phyloP scores from a whole-genome alignment of 1,139 yeast species.

The Meyerozyma smithsonii region DNA sequence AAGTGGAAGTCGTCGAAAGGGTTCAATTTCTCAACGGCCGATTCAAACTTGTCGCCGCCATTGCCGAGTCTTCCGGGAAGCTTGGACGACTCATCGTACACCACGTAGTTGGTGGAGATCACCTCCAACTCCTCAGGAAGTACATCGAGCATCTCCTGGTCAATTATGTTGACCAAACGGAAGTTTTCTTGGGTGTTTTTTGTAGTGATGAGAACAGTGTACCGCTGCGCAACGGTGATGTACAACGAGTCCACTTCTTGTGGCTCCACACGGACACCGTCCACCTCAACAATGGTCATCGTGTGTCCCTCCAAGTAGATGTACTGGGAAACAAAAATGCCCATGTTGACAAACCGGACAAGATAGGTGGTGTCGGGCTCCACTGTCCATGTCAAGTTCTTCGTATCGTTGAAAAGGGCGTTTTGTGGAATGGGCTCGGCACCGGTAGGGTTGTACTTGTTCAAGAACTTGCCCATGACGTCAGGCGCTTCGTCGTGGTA shows the following conservation, averaged over 20 bases:
- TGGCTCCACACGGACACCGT: conserved; percentile 64
- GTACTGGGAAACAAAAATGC: conserved; percentile 70
- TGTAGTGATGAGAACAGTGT: conserved; percentile 56
- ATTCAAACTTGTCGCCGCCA: conserved; percentile 14
- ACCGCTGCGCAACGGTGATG: conserved; percentile 69
- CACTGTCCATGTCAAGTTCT: conserved; percentile 52
- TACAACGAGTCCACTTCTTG: conserved; percentile 53
- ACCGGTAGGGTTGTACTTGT: conserved; percentile 72
- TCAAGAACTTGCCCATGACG: conserved; percentile 45
- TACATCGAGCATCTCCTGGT: conserved; percentile 62
- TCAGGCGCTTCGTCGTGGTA: conserved; percentile 50
- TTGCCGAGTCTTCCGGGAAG: conserved; percentile 16
- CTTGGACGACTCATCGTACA: conserved; percentile 35
- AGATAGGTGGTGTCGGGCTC: conserved; percentile 60
- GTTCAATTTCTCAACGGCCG: conserved; percentile 17
- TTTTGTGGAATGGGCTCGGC: conserved; percentile 78
- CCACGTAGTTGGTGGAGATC: conserved; percentile 51
- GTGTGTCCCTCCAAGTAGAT: conserved; percentile 65
- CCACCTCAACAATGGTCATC: conserved; percentile 65
- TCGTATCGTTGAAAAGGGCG: conserved; percentile 58
- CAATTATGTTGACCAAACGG: conserved; percentile 60
- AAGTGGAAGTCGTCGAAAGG: conserved; percentile 54
- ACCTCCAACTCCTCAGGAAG: conserved; percentile 50
- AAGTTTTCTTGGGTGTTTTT: conserved; percentile 47
- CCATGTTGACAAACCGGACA: conserved; percentile 59